A percentile compares a stretch with the other conserved stretches of the same genome.
Conservation (phyloP, 495 filamentous ascomycete genomes). For the Bryoglossum gracile region DNA sequence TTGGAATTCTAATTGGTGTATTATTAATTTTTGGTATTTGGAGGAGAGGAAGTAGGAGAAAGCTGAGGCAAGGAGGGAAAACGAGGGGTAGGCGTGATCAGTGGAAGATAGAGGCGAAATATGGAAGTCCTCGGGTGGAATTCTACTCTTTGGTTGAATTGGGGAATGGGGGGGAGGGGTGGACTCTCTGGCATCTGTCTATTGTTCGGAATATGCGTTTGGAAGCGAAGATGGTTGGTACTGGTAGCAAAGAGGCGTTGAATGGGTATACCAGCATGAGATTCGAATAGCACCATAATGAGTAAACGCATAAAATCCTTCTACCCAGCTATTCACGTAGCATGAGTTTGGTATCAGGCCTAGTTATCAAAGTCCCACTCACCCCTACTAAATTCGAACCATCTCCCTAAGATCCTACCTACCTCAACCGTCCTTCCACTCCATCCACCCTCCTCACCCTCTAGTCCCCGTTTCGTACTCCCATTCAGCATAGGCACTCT, state of each 20-base stretch:
- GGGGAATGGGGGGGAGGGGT: too few relatives aligned
- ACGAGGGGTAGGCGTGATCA: too few relatives aligned
- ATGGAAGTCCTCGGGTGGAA: too few relatives aligned
- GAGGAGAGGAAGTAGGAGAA: too few relatives aligned
- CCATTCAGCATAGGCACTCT: constrained; percentile 58
- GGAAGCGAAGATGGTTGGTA: too few relatives aligned
- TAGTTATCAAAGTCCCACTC: constrained; percentile 9
- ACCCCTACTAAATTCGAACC: constrained; percentile 45
- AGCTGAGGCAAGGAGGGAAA: too few relatives aligned
- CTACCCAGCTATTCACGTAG: not conserved
- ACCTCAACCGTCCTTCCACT: constrained; percentile 61
- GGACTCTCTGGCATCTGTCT: too few relatives aligned
- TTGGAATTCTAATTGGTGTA: too few relatives aligned
- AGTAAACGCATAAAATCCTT: not conserved
- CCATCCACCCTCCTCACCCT: constrained; percentile 51
- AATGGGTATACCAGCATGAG: constrained; percentile 25
- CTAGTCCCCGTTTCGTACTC: constrained; percentile 39
- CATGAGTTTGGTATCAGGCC: not conserved
- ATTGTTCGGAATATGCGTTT: constrained; percentile 15
- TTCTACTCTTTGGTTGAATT: too few relatives aligned
- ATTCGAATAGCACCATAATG: constrained; percentile 25
- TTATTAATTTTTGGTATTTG: too few relatives aligned
- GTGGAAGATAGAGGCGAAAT: too few relatives aligned
- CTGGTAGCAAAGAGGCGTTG: too few relatives aligned
- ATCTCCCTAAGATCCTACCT: constrained; percentile 56